Evolutionary conservation across 1,139 yeast genomes (phyloP).

Genomic region (Nakaseomyces delphensis): DNA sequence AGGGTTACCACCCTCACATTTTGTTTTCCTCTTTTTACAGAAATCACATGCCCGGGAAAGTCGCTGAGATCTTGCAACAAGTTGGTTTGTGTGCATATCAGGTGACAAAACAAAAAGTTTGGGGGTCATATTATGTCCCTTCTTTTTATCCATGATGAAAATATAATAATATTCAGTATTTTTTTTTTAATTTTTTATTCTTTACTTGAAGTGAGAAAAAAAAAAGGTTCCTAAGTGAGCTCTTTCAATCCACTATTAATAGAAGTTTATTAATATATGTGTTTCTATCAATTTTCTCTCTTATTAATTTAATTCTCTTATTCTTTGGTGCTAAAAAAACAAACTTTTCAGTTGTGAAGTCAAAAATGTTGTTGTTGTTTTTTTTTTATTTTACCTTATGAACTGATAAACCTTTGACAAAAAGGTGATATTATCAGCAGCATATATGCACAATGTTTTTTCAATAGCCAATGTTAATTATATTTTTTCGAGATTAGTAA

Average conservation of each 20-base stretch:
- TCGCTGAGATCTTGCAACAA: slow-evolving; percentile 46
- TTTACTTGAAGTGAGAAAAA: no score
- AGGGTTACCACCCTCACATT: slow-evolving; percentile 81
- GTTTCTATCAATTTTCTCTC: no score
- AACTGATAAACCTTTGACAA: background rate
- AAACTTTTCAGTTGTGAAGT: no score
- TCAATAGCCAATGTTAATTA: background rate
- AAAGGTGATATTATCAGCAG: background rate
- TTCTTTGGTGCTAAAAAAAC: no score
- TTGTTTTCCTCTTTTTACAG: slow-evolving; percentile 70
- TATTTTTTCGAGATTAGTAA: background rate
- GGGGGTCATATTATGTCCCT: slow-evolving; percentile 11
- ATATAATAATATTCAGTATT: background rate
- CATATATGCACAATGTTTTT: background rate
- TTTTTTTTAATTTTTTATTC: background rate
- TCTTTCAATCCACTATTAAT: background rate
- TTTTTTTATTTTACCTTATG: background rate
- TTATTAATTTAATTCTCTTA: no score
- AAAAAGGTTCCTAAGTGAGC: no score
- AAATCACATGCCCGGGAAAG: slow-evolving; percentile 82
- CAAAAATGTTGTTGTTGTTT: no score
- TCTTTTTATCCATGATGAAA: slow-evolving; percentile 6
- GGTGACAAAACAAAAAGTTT: slow-evolving; percentile 22
- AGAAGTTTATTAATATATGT: no score
- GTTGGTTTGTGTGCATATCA: slow-evolving; percentile 21